A percentile compares a stretch with the other conserved stretches of the same genome.
These are phyloP conservation scores for Vitis rotundifolia DNA, from an alignment of 164 flowering plant species.

Conservation along the genomic window DNA sequence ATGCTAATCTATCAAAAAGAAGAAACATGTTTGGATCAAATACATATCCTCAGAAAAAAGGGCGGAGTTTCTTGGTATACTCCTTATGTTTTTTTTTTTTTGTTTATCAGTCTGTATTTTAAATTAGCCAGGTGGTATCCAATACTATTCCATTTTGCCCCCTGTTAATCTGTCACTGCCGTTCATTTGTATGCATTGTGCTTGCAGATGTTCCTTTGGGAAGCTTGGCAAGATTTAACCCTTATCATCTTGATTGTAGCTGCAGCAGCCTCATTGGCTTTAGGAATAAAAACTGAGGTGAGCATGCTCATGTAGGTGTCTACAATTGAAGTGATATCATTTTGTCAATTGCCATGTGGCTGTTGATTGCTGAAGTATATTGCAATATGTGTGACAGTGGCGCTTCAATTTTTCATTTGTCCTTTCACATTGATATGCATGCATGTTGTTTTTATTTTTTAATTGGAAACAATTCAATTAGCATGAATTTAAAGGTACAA, in stretches of 20 bases:
- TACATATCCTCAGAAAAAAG: conserved; percentile 87
- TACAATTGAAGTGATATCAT: too few relatives aligned
- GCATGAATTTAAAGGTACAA: too few relatives aligned
- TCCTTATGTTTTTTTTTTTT: neutral
- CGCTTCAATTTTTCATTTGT: too few relatives aligned
- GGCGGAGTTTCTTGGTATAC: conserved; percentile 77
- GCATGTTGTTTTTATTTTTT: too few relatives aligned
- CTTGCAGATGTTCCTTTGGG: conserved; percentile 82
- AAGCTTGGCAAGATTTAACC: conserved; percentile 94
- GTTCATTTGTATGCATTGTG: conserved; percentile 3
- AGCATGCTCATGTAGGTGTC: conserved; percentile 9
- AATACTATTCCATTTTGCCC: neutral
- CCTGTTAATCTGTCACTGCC: neutral
- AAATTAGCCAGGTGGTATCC: neutral
- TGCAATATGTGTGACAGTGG: too few relatives aligned
- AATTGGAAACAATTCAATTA: too few relatives aligned
- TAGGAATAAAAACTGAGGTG: conserved; percentile 97
- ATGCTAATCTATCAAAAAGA: conserved; percentile 50
- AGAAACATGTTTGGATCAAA: conserved; percentile 81
- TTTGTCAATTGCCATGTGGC: too few relatives aligned
- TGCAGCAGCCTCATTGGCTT: conserved; percentile 77
- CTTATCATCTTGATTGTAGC: conserved; percentile 91
- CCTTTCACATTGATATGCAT: too few relatives aligned
- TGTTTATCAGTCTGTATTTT: neutral
- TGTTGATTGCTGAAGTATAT: too few relatives aligned